These are phyloP conservation scores for Cladosporium oxysporum DNA, from an alignment of 2,329 filamentous ascomycete genomes.

Conservation along the genomic window DNA sequence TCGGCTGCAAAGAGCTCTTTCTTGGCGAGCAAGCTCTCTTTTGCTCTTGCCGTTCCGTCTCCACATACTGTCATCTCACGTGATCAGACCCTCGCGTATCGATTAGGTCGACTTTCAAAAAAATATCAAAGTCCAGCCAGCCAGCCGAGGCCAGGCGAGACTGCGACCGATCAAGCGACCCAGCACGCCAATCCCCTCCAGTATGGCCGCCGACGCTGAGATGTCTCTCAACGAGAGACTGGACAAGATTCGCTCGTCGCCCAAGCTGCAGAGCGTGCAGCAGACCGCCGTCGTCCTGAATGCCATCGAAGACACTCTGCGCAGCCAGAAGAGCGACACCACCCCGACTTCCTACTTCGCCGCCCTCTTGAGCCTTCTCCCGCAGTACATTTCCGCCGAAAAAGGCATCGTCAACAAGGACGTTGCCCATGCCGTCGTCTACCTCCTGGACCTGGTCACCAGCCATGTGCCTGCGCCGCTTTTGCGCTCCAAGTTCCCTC, in stretches of 20 bases:
- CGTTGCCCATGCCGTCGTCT: constrained; percentile 82
- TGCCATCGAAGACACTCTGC: constrained; percentile 89
- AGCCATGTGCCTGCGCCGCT: constrained; percentile 81
- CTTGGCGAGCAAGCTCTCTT: background rate
- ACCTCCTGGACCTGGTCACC: constrained; percentile 90
- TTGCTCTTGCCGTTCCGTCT: background rate
- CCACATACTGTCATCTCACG: background rate
- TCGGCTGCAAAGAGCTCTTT: background rate
- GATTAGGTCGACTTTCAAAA: constrained; percentile 11
- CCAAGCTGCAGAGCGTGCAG: constrained; percentile 92
- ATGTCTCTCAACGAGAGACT: constrained; percentile 83
- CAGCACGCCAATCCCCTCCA: constrained; percentile 11
- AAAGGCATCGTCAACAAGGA: constrained; percentile 75
- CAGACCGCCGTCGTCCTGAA: constrained; percentile 85
- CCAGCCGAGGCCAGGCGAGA: constrained; percentile 5
- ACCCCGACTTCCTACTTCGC: constrained; percentile 94
- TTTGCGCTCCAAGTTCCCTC: constrained; percentile 90
- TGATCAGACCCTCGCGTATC: background rate
- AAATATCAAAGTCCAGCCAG: constrained; percentile 5
- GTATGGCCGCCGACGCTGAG: constrained; percentile 18
- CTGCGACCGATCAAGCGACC: constrained; percentile 2
- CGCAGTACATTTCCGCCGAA: constrained; percentile 67
- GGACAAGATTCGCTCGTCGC: constrained; percentile 89
- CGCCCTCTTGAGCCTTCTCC: constrained; percentile 84
- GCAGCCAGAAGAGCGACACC: constrained; percentile 79